Base-by-base conservation (phyloP, 2,329 filamentous ascomycete genomes). In the Colletotrichum salicis region DNA sequence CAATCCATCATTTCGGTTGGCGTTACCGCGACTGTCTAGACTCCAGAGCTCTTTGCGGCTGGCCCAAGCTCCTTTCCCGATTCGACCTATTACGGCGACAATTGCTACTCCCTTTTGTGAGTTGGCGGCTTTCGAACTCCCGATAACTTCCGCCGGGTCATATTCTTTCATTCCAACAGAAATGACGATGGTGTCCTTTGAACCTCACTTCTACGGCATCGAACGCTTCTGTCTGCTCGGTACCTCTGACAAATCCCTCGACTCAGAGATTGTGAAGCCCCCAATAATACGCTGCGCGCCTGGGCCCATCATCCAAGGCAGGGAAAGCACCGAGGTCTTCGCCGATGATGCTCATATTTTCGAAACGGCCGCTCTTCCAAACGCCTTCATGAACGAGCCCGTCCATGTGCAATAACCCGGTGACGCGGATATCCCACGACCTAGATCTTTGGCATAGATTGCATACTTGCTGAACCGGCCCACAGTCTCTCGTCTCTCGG, bases 41-140 rank as follows among this genome's bases (percentile, higher is more conserved):
- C 27, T 57, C 62, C 33, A 64, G 62, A 48, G 52, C 52, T 48
- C 37, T 48, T 5, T 67, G 29, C 63, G 33, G 48, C 54, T 67
- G 68, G 57, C 57, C 51, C 68, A 70, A 70, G 68, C 68, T 67
- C 64, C 56, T 67, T 70, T 62, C 57, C 68, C 35, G 19, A 60
- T 67, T 12, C 29, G 56, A 56, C 64, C 33, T 48, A 65, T 64
- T 22, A 67, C 29, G 19, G 57, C 24, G 19, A 37, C 57, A 5
- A 24, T 45, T 29, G 19, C 56, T 41, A 37, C 41, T 55, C 45
- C 56, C 57, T 67, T 64, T 56, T 52, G 61, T 51, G 48, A 27
- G 31, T 45, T 64, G 51, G 61, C 61, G 61, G 33, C 61, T 19
- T 22, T 55, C 51, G 15, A 41, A 24, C 33, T 56, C 33, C 61